Evolutionary conservation across 2,329 filamentous ascomycete genomes (phyloP), one percentile per base, ranked within the genome.

Genomic region (Ophiostoma triangulosporum): DNA sequence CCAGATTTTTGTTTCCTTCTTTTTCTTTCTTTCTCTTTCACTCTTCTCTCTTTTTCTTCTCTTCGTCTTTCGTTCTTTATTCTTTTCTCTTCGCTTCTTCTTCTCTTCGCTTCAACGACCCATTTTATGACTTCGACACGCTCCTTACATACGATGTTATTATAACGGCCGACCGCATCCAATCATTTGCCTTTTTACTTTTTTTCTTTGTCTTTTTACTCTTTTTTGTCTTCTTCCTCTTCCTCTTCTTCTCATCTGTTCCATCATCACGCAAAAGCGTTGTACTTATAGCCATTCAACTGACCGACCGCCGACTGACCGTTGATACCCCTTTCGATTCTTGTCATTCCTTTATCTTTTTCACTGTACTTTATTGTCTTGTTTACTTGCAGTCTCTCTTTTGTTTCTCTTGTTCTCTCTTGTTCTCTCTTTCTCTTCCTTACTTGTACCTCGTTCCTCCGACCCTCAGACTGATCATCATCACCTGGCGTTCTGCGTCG

Each of bases 81-180:
- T 43, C 22, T 17, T 33, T 54, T 27, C 3, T 33, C 22, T 48
- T n/a, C 27, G 8, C 7, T 24, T 32, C 12, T 48, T 32, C 24
- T 33, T 26, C 36, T 48, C 15, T n/a, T 48, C 27, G 15, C 43
- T 48, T 46, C 20, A 43, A 26, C 24, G 32, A 20, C 32, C 20
- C 24, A 38, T 26, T 29, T 27, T 50, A 50, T 22, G 14, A 24
- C 33, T 53, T 50, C 52, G 43, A 48, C 26, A 50, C 52, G 36
- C 32, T 54, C 52, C 27, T 54, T 26, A 50, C 45, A 29, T 31
- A 46, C 26, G 46, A 50, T 53, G 50, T 40, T 40, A 27, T 14
- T 35, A 27, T 40, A 29, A 32, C 50, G 43, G 17, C 29, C 50
- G 17, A 48, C 50, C 32, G 46, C 46, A 46, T 45, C 24, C 40